phyloP scores from a whole-genome alignment of 495 filamentous ascomycete genomes.

The Penicillium nucicola region DNA sequence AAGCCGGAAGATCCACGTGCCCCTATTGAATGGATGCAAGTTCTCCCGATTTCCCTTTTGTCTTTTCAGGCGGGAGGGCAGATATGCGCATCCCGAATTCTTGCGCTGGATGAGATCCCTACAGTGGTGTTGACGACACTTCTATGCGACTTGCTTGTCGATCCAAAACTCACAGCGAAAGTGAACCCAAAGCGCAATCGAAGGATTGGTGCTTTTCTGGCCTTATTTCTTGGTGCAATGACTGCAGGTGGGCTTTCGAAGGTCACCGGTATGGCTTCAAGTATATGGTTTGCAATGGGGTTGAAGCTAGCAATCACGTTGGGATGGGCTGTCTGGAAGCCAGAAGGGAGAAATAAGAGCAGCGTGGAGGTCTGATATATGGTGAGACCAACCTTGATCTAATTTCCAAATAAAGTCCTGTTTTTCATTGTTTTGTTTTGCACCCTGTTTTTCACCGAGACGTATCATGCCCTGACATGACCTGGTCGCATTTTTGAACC shows the following conservation, averaged over 20 bases:
- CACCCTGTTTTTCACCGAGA: background rate
- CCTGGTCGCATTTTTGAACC: too few relatives aligned
- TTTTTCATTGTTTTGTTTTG: too few relatives aligned
- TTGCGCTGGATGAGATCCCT: constrained; percentile 66
- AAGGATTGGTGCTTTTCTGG: constrained; percentile 30
- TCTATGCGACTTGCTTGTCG: constrained; percentile 56
- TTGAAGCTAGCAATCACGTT: constrained; percentile 32
- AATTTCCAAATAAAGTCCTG: too few relatives aligned
- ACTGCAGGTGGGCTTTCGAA: constrained; percentile 35
- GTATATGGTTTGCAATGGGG: constrained; percentile 37
- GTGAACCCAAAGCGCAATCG: constrained; percentile 33
- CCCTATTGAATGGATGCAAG: constrained; percentile 35
- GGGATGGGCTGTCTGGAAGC: constrained; percentile 31
- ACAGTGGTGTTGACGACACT: constrained; percentile 68
- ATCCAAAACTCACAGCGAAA: constrained; percentile 23
- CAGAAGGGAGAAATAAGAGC: constrained; percentile 9
- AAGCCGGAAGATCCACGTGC: constrained; percentile 32
- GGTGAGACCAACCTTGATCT: too few relatives aligned
- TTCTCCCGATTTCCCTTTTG: constrained; percentile 52
- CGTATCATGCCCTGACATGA: too few relatives aligned
- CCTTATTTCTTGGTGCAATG: constrained; percentile 37
- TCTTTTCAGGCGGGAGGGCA: constrained; percentile 70
- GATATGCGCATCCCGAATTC: constrained; percentile 56
- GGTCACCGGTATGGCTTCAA: constrained; percentile 25
- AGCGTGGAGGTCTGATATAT: constrained; percentile 6